Conservation (phyloP, 31 red algal species). For the Odonthalia washingtoniensis region DNA sequence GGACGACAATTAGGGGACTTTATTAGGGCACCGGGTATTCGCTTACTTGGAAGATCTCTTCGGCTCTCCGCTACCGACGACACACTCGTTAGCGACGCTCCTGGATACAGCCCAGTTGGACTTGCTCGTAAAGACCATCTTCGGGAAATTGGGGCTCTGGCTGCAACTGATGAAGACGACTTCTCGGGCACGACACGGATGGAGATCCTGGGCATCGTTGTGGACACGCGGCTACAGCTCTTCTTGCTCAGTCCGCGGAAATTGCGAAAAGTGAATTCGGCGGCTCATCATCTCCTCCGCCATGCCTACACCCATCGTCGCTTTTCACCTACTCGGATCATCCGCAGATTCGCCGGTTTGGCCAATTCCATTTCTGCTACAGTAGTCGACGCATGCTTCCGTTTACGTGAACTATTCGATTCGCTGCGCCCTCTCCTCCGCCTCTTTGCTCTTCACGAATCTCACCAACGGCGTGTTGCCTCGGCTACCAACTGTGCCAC, state of each 20-base stretch:
- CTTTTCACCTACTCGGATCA: not conserved
- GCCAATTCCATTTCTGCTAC: constrained; percentile 7
- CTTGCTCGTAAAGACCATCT: not conserved
- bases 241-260: constrained; percentile 23
- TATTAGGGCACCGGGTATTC: constrained; percentile 51
- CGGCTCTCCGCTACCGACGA: constrained; percentile 17
- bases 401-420: constrained; percentile 37
- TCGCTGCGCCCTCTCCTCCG: no score
- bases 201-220: constrained; percentile 44
- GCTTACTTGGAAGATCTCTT: constrained; percentile 50
- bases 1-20: no score
- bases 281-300: constrained; percentile 5
- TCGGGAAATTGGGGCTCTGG: not conserved
- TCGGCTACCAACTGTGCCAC: no score
- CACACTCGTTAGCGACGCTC: not conserved
- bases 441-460: no score
- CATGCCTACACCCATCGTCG: constrained; percentile 3
- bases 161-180: constrained; percentile 29
- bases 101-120: constrained; percentile 2
- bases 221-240: constrained; percentile 12
- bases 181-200: constrained; percentile 6
- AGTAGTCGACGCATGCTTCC: constrained; percentile 30
- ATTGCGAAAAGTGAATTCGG: not conserved
- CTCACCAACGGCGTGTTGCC: no score
- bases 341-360: constrained; percentile 38